Base-by-base conservation (phyloP, 805 yeast genomes). In the Nakazawaea wyomingensis region DNA sequence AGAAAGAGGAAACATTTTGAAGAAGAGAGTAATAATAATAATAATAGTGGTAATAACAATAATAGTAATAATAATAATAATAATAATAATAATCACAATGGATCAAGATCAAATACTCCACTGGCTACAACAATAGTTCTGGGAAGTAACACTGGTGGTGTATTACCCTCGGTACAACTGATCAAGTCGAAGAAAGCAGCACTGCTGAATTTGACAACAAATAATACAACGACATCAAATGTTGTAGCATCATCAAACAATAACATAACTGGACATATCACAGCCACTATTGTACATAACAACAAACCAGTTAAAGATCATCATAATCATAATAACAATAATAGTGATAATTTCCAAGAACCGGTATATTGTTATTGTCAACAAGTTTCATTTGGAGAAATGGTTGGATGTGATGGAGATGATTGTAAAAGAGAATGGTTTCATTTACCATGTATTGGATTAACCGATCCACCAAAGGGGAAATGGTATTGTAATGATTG, bases 371-470 rank as follows among this genome's bases (percentile, higher is more conserved):
- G 99, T 62, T 90, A 91, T 66, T 93, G 99, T 66, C 87, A 89
- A 60, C 96, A 90, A 60, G 96, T 90, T 0, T 91, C 97, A 4
- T 93, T 85, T 59, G 99, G 99, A 16, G 98, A 93, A 57, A 93
- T 93, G 99, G 97, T 93, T 47, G 99, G 96, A 2, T 93, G 99
- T 65, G 99, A 93, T 57, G 97, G 96, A 10, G 90, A 86, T 28
- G 79, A 82, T 46, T 91, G 98, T 67, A 81, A 81, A 59, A 71
- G 88, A 43, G 98, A 90, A 61, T 90, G 98, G 98, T 90, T 90
- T 65, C 98, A 90, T 67, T 68, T 91, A 52, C 95, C 95, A 14
- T 90, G 98, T 63, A 85, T 87, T 34, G 96, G 96, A 0, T 72
- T 89, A 53, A 78, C 82, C 39, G 81, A 88, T 39, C 76, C 91